Conservation (phyloP, 345 rosid species). For the Crucihimalaya himalaica region DNA sequence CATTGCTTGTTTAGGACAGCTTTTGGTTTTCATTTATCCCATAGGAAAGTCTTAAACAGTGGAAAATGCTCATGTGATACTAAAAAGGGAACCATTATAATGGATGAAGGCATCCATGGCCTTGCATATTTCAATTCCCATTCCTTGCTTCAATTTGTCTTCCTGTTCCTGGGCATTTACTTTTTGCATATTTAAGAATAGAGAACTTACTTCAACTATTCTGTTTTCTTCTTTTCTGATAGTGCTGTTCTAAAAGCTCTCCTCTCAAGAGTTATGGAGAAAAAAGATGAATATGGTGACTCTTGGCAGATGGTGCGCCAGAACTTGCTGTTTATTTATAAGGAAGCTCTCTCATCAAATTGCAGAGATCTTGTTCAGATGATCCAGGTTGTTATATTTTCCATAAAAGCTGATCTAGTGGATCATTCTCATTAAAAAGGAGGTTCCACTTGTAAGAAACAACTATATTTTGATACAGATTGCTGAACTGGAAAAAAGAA, state of each 20-base stretch:
- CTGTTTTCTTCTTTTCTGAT: conserved; percentile 37
- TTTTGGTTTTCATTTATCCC: conserved; percentile 7
- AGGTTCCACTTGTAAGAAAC: background rate
- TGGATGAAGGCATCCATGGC: background rate
- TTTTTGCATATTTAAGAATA: conserved; percentile 3
- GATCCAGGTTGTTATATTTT: conserved; percentile 62
- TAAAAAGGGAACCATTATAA: conserved; percentile 1
- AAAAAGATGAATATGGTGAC: conserved; percentile 58
- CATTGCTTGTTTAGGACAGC: background rate
- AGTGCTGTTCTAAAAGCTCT: conserved; percentile 74
- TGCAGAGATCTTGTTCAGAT: conserved; percentile 62
- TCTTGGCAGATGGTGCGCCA: conserved; percentile 59
- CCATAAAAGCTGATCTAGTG: conserved; percentile 16
- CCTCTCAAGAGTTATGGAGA: conserved; percentile 65
- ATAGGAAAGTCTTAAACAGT: conserved; percentile 5
- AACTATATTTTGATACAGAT: background rate
- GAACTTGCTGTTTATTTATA: conserved; percentile 63
- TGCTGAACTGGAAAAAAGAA: background rate
- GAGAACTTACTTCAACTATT: conserved; percentile 11
- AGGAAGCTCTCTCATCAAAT: conserved; percentile 74
- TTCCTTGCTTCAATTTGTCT: conserved; percentile 1
- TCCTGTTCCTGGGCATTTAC: background rate
- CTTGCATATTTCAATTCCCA: conserved; percentile 1
- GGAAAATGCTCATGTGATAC: conserved; percentile 11
- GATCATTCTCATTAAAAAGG: background rate